Evolutionary conservation across 2,329 filamentous ascomycete genomes (phyloP), one percentile per base, ranked within the genome.

Genomic region (Cladorrhinum sp.): DNA sequence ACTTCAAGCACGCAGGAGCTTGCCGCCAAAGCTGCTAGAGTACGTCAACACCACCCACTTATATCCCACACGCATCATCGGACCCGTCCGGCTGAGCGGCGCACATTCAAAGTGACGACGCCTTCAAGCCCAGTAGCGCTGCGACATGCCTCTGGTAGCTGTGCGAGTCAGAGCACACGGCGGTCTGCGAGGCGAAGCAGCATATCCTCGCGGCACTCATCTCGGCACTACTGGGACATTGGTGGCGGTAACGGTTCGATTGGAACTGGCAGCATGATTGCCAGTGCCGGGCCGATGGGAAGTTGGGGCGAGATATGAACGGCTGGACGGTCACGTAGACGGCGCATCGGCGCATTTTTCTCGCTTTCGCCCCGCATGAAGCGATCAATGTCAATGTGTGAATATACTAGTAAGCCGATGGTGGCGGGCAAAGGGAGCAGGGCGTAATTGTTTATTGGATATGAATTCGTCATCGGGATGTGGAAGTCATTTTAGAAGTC

Each of bases 191-290:
- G 82, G 68, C 79, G 83, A 56, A 90, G 86, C 68, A 88, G 85
- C 65, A 83, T 85, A 27, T 93, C 90, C 45, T 91, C 88, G 57
- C 78, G 92, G 60, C 91, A 95, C 32, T 93, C 90, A 50, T 91
- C 87, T 50, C 79, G 92, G 57, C 91, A 96, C 72, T 97, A 96
- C 74, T 97, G 93, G 93, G 93, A 96, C 73, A 85, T 96, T 65
- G 91, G 91, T 24, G 90, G 86, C 5, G 41, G 41, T n/a, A 16
- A 16, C 18, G 41, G 41, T 22, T 92, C 87, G 67, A 83, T 92
- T 23, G 90, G 90, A 1, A 93, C 90, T 58, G 89, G 89, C 2
- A 90, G 87, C 65, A 79, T 87, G 63, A 85, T 90, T 72, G 85
- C 84, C 1, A 82, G 84, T 52, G 84, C 83, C 41, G 88, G 86